Conservation (phyloP, 2,329 filamentous ascomycete species). For the Cladosporium sphaerospermum region DNA sequence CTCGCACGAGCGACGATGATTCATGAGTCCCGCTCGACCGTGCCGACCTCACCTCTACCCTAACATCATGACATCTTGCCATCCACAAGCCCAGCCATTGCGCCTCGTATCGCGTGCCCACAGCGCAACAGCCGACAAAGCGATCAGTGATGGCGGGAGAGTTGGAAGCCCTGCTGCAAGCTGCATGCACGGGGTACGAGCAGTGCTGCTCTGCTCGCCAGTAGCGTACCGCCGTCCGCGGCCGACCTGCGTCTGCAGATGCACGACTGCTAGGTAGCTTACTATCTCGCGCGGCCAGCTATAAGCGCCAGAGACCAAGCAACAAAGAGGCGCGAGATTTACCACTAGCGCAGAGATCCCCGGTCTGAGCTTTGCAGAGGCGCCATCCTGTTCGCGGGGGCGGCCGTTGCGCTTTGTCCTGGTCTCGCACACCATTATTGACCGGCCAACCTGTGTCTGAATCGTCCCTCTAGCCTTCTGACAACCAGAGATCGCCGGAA, state of each 20-base stretch:
- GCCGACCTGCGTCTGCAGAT: constrained; percentile 3
- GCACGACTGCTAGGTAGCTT: neutral
- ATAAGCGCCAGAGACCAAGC: constrained; percentile 3
- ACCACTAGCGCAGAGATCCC: constrained; percentile 1
- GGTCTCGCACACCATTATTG: neutral
- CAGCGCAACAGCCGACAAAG: neutral
- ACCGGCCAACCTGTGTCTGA: neutral
- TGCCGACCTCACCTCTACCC: neutral
- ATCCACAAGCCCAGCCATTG: neutral
- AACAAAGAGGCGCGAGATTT: neutral
- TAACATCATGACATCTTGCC: neutral
- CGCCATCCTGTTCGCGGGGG: neutral
- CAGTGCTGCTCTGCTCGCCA: neutral
- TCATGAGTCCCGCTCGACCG: neutral
- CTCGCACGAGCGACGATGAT: constrained; percentile 2
- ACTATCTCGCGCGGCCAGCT: neutral
- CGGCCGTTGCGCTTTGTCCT: neutral
- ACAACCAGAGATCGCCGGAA: too few relatives aligned
- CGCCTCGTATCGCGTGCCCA: neutral
- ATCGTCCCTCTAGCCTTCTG: too few relatives aligned
- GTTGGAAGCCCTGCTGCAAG: neutral
- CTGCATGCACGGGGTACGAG: constrained; percentile 6
- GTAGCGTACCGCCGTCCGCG: neutral
- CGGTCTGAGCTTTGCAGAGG: neutral
- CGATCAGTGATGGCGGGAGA: constrained; percentile 1